phyloP scores from a whole-genome alignment of 345 rosid species.

The Anastatica hierochuntica region DNA sequence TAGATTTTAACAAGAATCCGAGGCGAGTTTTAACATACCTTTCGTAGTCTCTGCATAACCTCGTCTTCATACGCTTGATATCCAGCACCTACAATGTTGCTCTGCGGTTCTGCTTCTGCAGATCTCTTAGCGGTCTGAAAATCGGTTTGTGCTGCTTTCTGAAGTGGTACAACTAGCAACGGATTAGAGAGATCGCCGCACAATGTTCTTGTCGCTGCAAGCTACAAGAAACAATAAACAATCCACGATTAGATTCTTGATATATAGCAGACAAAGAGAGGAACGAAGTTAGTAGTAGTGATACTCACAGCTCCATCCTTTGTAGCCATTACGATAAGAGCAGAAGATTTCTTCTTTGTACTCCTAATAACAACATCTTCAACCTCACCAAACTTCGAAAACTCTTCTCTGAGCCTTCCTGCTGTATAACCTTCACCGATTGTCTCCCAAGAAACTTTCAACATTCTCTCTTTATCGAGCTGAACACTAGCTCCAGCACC shows the following conservation, averaged over 20 bases:
- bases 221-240: conserved; percentile 29
- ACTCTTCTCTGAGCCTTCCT: conserved; percentile 50
- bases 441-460: conserved; percentile 78
- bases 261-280: neutral
- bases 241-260: neutral
- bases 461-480: conserved; percentile 50
- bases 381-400: conserved; percentile 66
- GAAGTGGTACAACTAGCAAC: conserved; percentile 64
- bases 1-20: neutral
- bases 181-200: conserved; percentile 67
- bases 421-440: conserved; percentile 53
- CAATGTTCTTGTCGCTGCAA: conserved; percentile 53
- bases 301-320: conserved; percentile 67
- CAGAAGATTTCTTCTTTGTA: conserved; percentile 67
- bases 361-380: conserved; percentile 71
- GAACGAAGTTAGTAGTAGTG: neutral
- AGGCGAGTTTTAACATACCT: conserved; percentile 30
- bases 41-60: conserved; percentile 50
- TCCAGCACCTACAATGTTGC: conserved; percentile 60
- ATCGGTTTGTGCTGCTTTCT: conserved; percentile 33
- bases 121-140: conserved; percentile 29
- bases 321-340: conserved; percentile 68
- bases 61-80: conserved; percentile 69
- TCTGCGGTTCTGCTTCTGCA: conserved; percentile 35
- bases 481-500: conserved; percentile 19